A percentile compares a stretch with the other conserved stretches of the same genome.
phyloP scores from a whole-genome alignment of 371 early-diverging fungal species.

The Catenaria anguillulae region DNA sequence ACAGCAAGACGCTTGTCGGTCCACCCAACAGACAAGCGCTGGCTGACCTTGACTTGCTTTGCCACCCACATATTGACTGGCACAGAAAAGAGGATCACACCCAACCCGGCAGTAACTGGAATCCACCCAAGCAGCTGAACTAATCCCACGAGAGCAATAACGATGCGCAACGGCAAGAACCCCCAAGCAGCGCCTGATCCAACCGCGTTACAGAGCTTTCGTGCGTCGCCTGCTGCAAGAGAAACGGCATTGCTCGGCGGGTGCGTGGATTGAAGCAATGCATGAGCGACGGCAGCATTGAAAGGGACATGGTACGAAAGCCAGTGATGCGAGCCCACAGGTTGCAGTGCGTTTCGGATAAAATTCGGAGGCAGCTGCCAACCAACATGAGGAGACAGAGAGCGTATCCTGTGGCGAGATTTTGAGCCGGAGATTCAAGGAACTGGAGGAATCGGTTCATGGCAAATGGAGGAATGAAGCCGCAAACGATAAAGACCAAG shows the following conservation, averaged over 20 bases:
- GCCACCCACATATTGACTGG: not conserved
- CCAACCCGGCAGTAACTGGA: not conserved
- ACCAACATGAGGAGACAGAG: not conserved
- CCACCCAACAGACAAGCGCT: not conserved
- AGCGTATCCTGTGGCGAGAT: not conserved
- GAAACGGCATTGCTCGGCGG: not conserved
- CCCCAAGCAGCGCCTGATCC: not conserved
- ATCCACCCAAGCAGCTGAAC: not conserved
- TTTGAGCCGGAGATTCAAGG: not conserved
- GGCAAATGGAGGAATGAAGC: not conserved
- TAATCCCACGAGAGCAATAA: not conserved
- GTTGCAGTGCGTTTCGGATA: not conserved
- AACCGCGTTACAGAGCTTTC: not conserved
- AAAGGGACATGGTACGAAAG: not conserved
- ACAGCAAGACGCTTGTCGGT: conserved; percentile 18
- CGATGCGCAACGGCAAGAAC: not conserved
- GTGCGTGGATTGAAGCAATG: not conserved
- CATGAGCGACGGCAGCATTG: not conserved
- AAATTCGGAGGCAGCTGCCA: not conserved
- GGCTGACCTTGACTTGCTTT: not conserved
- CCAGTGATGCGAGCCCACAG: not conserved
- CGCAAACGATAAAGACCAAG: not conserved
- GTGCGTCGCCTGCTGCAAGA: not conserved
- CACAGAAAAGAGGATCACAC: not conserved
- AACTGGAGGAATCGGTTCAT: not conserved